phyloP scores from a whole-genome alignment of 306 rosid genomes.

The Luffa acutangula region DNA sequence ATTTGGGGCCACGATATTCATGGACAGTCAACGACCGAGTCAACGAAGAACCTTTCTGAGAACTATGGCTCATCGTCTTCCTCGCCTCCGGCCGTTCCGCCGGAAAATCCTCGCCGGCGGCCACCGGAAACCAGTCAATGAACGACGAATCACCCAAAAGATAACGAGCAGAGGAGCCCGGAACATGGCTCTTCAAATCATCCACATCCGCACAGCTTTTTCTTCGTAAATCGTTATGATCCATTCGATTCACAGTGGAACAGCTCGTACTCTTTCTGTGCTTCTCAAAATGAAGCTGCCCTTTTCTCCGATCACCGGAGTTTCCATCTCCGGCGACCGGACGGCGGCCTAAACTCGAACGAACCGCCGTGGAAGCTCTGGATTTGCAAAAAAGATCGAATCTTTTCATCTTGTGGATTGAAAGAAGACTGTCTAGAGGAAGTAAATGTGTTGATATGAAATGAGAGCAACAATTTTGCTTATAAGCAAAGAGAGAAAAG shows the following conservation, averaged over 20 bases:
- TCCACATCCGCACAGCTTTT: conserved; percentile 5
- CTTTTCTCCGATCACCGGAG: neutral
- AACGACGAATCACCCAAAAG: conserved; percentile 6
- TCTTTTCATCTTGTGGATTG: conserved; percentile 28
- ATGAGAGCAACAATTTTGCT: neutral
- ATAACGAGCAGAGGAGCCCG: conserved; percentile 11
- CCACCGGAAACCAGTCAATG: neutral
- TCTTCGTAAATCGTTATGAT: neutral
- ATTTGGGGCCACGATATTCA: conserved; percentile 1
- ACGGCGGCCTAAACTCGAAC: conserved; percentile 30
- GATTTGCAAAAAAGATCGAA: conserved; percentile 50
- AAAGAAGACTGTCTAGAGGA: neutral
- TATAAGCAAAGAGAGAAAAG: neutral
- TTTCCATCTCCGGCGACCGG: conserved; percentile 11
- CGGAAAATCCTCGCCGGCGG: neutral
- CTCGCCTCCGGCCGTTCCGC: neutral
- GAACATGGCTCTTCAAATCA: neutral
- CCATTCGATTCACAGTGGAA: neutral
- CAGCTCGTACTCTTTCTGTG: conserved; percentile 20
- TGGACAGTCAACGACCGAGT: neutral
- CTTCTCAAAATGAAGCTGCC: conserved; percentile 20
- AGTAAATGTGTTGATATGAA: neutral
- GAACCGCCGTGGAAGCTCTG: conserved; percentile 40
- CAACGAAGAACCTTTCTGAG: neutral
- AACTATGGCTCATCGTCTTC: neutral